These are phyloP conservation scores for Colletotrichum orchidophilum DNA, from an alignment of 2,329 filamentous ascomycete genomes.

Conservation along the genomic window DNA sequence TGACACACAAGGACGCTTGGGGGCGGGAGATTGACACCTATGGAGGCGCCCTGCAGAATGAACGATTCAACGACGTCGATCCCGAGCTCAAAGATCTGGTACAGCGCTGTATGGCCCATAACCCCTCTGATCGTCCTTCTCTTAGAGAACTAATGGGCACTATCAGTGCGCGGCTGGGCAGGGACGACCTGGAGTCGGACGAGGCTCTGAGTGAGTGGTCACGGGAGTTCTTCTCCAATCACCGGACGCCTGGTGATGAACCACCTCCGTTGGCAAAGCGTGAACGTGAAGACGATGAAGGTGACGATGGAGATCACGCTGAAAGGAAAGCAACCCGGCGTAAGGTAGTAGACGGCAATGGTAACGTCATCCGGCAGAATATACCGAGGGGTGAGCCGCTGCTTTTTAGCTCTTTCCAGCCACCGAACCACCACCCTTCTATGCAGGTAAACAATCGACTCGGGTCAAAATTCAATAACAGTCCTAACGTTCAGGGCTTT, in stretches of 20 bases:
- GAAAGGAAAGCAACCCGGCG: background rate
- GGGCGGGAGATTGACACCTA: conserved; percentile 9
- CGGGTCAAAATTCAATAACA: background rate
- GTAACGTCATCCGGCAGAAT: background rate
- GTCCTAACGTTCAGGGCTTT: background rate
- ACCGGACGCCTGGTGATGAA: background rate
- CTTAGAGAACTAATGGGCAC: conserved; percentile 36
- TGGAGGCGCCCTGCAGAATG: conserved; percentile 20
- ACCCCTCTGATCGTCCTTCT: conserved; percentile 39
- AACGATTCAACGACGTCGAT: conserved; percentile 34
- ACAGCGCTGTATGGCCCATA: conserved; percentile 39
- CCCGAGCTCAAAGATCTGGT: conserved; percentile 37
- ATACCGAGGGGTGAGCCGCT: background rate
- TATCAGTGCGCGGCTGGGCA: conserved; percentile 35
- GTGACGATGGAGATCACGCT: background rate
- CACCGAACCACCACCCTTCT: background rate
- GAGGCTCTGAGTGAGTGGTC: conserved; percentile 33
- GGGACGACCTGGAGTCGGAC: conserved; percentile 20
- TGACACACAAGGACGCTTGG: background rate
- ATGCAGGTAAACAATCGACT: background rate
- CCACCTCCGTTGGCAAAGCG: background rate
- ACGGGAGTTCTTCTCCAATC: conserved; percentile 14
- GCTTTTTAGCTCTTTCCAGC: background rate
- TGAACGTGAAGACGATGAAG: background rate
- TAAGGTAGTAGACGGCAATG: background rate